Evolutionary conservation across 2,329 filamentous ascomycete genomes (phyloP).

Genomic region (Colletotrichum viniferum): DNA sequence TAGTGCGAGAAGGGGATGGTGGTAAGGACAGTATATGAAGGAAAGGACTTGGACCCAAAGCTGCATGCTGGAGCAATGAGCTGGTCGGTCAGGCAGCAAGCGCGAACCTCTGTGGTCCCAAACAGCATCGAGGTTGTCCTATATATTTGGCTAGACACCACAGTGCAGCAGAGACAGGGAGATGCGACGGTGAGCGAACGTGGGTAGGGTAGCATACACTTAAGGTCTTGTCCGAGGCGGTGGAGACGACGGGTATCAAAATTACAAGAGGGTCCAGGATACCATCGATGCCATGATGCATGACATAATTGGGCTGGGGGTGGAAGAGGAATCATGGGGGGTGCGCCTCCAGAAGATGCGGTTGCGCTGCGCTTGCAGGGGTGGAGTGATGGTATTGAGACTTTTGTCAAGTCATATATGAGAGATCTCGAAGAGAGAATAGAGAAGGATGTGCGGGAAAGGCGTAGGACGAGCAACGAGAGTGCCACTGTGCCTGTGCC

Average conservation of each 20-base stretch:
- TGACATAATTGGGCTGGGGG: slow-evolving; percentile 48
- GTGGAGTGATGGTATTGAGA: slow-evolving; percentile 19
- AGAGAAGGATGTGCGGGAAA: not conserved
- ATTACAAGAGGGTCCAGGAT: slow-evolving; percentile 40
- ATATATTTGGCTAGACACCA: slow-evolving; percentile 19
- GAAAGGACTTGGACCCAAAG: slow-evolving; percentile 11
- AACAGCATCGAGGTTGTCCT: slow-evolving; percentile 11
- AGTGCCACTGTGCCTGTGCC: not conserved
- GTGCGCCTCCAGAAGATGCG: slow-evolving; percentile 12
- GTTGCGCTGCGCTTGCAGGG: slow-evolving; percentile 20
- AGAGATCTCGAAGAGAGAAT: not conserved
- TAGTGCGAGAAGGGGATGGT: not conserved
- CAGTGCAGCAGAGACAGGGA: slow-evolving; percentile 5
- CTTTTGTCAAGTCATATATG: slow-evolving; percentile 20
- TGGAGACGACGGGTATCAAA: slow-evolving; percentile 30
- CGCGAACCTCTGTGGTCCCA: slow-evolving; percentile 14
- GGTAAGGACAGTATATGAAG: slow-evolving; percentile 20
- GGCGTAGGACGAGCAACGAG: not conserved
- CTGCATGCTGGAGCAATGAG: slow-evolving; percentile 17
- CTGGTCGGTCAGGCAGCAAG: slow-evolving; percentile 22
- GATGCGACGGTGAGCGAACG: slow-evolving; percentile 19
- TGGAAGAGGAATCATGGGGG: slow-evolving; percentile 13
- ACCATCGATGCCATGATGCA: slow-evolving; percentile 40
- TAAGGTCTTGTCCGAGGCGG: slow-evolving; percentile 14
- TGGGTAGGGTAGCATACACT: slow-evolving; percentile 10